Base-by-base conservation (phyloP, 306 rosid species). In the Castanea crenata region DNA sequence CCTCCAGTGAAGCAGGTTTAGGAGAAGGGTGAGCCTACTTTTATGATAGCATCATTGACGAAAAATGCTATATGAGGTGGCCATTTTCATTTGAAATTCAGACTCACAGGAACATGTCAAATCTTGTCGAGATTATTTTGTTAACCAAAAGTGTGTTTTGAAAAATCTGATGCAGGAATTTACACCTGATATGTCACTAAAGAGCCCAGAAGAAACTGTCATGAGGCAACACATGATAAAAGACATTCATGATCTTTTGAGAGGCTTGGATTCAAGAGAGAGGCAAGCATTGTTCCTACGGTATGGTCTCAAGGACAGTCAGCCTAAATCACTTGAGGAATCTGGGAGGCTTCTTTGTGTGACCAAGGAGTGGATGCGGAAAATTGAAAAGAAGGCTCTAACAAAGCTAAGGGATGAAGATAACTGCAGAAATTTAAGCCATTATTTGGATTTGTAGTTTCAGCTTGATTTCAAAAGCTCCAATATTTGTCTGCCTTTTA, bases 301-400 rank as follows among this genome's bases (percentile, higher is more conserved):
- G 18, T 95, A 87, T 63, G 99, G 99, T 21, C 92, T 95, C 21
- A 31, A 71, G 35, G 89, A 87, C 86, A 80, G 72, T 80, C 83
- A 77, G 61, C 95, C 96, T 58, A 88, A 79, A 82, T 92, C 99
- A 23, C 96, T 91, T 10, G 92, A 89, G 73, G 92, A 92, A 46
- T 89, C 88, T 25, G 96, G 99, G 72, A 92, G 65, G 81, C 84
- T 83, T 74, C 88, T 87, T 78, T 76, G 69, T 34, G 91, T 95
- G 79, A 84, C 89, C 85, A 84, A 85, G 85, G 88, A 90, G 58
- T 87, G 99, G 95, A 88, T 92, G 77, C 84, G 98, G 69, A 91
- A 73, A 85, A 80, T 92, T 69, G 97, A 91, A 83, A 89, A 85
- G 87, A 90, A 88, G 49, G 97, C 96, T 71, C 85, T 91, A 29